Base-by-base conservation (phyloP, 108 stramenopile genomes). In the Pseudonitzschia multiseries region DNA sequence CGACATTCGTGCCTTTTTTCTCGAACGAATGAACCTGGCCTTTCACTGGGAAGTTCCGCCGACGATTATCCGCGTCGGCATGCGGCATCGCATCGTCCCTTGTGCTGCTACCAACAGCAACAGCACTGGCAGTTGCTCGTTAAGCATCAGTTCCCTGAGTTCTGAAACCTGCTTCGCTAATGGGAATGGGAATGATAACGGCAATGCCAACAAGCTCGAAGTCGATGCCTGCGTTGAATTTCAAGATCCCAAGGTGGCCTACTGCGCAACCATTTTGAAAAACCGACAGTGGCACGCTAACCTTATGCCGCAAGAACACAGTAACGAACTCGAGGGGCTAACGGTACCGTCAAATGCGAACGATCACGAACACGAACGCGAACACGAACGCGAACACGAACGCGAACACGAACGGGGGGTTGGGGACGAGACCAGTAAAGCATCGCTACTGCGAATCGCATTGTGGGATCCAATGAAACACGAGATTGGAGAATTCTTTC, bases 241-340 rank as follows among this genome's bases (percentile, higher is more conserved):
- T 18, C 61, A 62, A 33, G 61, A 62, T 33, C 20, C 50, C 54
- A 57, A 14, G 65, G 54, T 22, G 67, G 65, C 56, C 36, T 36
- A 42, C 33, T 18, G 57, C 43, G 56, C 56, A 66, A 66, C 54
- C 54, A 66, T 43, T 15, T 43, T 31, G 53, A 54, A 41, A 56
- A 56, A 43, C 36, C 63, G 44, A 54, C 33, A n/a, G 36, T 66
- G 65, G 63, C 52, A 36, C 48, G 54, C 53, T 14, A 33, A 61
- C n/a, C n/a, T n/a, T n/a, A n/a, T n/a, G 32, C 27, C 17, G 8
- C 27, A 61, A 0, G 61, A 59, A 28, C 26, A 5, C 57, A n/a
- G 26, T 5, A 59, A 2, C 61, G 14, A 62, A 40, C 27, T 10
- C 32, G 31, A 62, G 12, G 36, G 9, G 0, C 13, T 6, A 41